Conservation (phyloP, 176 grass and related monocot species). For the Avena sativa region DNA sequence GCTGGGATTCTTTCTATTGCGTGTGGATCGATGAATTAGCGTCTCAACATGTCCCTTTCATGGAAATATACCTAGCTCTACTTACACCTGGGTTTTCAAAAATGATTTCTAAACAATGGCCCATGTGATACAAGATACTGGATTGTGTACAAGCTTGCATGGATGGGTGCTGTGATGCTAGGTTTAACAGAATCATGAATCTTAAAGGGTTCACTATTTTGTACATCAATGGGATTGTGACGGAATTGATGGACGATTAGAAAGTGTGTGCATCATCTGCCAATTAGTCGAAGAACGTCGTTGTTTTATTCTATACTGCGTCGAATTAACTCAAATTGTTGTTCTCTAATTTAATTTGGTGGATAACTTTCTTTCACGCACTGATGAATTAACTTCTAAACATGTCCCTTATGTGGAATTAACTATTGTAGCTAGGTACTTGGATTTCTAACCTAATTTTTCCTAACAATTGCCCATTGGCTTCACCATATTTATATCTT, state of each 20-base stretch:
- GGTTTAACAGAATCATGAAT: not conserved
- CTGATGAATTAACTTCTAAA: not conserved
- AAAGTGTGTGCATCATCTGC: not conserved
- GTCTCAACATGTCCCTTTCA: not conserved
- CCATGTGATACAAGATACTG: not conserved
- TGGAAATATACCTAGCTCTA: not conserved
- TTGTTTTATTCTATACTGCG: not conserved
- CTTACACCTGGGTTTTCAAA: not conserved
- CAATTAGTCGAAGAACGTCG: not conserved
- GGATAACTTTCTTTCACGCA: not conserved
- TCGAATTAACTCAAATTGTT: not conserved
- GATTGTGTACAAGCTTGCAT: not conserved
- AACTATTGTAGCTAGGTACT: not conserved
- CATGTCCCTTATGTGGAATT: not conserved
- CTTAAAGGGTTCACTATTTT: not conserved
- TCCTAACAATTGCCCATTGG: not conserved
- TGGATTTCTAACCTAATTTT: not conserved
- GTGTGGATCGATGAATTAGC: not conserved
- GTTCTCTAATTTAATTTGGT: not conserved
- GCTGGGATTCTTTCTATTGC: not conserved
- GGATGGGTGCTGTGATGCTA: not conserved
- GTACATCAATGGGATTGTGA: not conserved
- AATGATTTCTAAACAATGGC: not conserved
- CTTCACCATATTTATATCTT: not conserved
- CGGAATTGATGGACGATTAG: not conserved